phyloP scores from a whole-genome alignment of 345 rosid species.

The Gossypioides kirkii region DNA sequence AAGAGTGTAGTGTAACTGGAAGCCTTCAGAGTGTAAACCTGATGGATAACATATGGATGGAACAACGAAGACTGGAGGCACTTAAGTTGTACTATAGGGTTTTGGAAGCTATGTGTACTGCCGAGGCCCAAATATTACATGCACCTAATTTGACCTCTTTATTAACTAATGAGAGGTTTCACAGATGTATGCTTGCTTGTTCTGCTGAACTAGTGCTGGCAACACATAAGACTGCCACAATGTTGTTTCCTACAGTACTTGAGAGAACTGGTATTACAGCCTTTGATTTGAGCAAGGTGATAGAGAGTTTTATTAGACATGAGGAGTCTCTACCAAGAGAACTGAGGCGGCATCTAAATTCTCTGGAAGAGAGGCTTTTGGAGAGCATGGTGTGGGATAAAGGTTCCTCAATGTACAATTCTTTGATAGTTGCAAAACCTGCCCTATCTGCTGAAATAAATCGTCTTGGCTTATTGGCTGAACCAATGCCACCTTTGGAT shows the following conservation, averaged over 20 bases:
- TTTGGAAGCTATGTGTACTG: constrained; percentile 91
- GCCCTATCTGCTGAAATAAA: constrained; percentile 57
- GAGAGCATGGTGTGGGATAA: constrained; percentile 99
- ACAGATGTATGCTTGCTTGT: constrained; percentile 96
- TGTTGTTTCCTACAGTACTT: constrained; percentile 94
- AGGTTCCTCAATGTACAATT: constrained; percentile 95
- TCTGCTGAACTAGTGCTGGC: constrained; percentile 95
- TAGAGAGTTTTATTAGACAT: constrained; percentile 93
- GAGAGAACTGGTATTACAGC: constrained; percentile 98
- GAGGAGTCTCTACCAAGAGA: constrained; percentile 97
- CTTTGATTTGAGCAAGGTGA: constrained; percentile 97
- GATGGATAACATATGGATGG: constrained; percentile 96
- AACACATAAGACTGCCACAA: constrained; percentile 86
- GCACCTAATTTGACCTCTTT: constrained; percentile 79
- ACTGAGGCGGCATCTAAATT: constrained; percentile 90
- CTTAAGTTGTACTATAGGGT: constrained; percentile 85
- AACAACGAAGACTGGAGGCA: constrained; percentile 83
- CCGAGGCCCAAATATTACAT: constrained; percentile 81
- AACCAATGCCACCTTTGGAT: constrained; percentile 87
- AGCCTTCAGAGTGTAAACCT: constrained; percentile 61
- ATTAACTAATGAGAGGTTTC: constrained; percentile 92
- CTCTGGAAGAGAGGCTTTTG: constrained; percentile 89
- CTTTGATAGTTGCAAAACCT: constrained; percentile 82
- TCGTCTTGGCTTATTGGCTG: constrained; percentile 64
- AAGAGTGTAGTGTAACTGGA: constrained; percentile 60